Conservation (phyloP, 441 rosid species). For the Pelargonium cotyledonis region DNA sequence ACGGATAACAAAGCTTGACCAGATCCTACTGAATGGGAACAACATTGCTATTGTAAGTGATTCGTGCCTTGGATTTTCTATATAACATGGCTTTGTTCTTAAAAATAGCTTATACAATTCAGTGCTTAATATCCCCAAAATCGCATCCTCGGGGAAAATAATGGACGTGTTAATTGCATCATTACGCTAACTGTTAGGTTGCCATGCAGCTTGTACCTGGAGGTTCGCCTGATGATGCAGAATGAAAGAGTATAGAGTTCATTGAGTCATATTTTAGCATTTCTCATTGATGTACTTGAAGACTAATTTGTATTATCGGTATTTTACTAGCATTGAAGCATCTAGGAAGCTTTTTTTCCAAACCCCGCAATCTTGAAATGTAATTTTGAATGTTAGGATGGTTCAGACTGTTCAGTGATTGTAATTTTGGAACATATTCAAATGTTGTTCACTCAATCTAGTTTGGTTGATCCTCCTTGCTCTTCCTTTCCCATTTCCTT, state of each 20-base stretch:
- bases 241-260: conserved; percentile 25
- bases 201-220: conserved; percentile 70
- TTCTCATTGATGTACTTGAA: conserved; percentile 9
- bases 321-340: not conserved
- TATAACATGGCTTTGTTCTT: not conserved
- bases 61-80: not conserved
- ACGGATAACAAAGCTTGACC: conserved; percentile 93
- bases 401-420: not conserved
- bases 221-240: conserved; percentile 62
- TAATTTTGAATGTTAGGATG: not conserved
- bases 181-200: conserved; percentile 12
- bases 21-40: conserved; percentile 89
- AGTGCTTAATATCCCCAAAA: too few relatives aligned
- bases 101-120: too few relatives aligned
- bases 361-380: not conserved
- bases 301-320: conserved; percentile 10
- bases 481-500: not conserved
- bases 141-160: too few relatives aligned
- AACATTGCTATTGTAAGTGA: conserved; percentile 86
- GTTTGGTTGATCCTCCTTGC: not conserved
- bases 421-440: conserved; percentile 4
- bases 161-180: too few relatives aligned
- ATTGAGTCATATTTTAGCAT: not conserved
- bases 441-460: not conserved
- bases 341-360: not conserved